Conservation (phyloP, 2,329 filamentous ascomycete species). For the Microcyclospora tardicrescens region DNA sequence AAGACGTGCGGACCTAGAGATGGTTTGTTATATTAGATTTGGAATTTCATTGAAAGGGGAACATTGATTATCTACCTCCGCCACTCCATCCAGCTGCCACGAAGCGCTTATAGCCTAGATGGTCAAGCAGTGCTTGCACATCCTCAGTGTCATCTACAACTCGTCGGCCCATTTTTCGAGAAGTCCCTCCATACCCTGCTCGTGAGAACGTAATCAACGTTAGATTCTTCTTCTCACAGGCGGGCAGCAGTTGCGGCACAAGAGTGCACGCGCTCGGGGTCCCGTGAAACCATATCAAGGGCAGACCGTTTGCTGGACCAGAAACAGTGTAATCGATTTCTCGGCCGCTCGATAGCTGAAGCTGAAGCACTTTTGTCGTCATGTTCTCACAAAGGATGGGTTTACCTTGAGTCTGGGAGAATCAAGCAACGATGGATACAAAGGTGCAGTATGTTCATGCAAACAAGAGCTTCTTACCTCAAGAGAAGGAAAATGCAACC, state of each 20-base stretch:
- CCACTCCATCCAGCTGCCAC: slow-evolving; percentile 11
- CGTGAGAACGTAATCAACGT: slow-evolving; percentile 7
- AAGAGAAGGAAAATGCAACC: too few relatives aligned
- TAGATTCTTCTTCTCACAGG: slow-evolving; percentile 6
- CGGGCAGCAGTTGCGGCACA: background rate
- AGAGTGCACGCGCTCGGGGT: slow-evolving; percentile 5
- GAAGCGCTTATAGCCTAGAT: slow-evolving; percentile 6
- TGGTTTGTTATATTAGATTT: background rate
- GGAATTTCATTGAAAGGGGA: background rate
- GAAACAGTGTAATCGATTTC: slow-evolving; percentile 5
- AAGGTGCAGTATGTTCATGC: too few relatives aligned
- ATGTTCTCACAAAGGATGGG: too few relatives aligned
- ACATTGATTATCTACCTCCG: slow-evolving; percentile 5
- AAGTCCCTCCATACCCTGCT: slow-evolving; percentile 8
- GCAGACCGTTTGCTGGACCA: slow-evolving; percentile 4
- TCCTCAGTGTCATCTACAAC: slow-evolving; percentile 6
- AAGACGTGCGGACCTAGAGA: slow-evolving; percentile 8
- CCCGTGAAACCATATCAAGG: slow-evolving; percentile 7
- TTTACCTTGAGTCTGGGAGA: too few relatives aligned
- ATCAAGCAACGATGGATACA: too few relatives aligned
- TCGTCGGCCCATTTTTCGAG: slow-evolving; percentile 4
- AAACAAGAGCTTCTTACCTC: too few relatives aligned
- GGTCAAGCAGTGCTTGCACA: slow-evolving; percentile 5
- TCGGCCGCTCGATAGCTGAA: slow-evolving; percentile 6
- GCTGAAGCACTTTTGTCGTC: background rate